Conservation (phyloP, 2,329 filamentous ascomycete genomes). For the Ophiostoma australiae region DNA sequence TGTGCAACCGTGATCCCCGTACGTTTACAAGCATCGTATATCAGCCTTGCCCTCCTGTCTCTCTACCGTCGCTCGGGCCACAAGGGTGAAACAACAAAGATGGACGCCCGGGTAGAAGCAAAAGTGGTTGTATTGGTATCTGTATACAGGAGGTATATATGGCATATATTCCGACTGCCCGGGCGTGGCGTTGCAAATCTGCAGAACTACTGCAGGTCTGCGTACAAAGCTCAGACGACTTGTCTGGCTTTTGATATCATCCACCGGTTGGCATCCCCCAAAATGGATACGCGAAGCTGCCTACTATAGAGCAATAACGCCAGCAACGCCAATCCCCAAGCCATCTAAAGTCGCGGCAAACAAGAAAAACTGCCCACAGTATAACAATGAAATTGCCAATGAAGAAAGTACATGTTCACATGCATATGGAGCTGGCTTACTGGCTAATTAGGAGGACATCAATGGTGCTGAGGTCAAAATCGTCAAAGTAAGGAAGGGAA, state of each 20-base stretch:
- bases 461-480: constrained; percentile 95
- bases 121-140: constrained; percentile 32
- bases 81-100: constrained; percentile 5
- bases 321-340: not conserved
- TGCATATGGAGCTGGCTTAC: constrained; percentile 58
- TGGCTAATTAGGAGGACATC: constrained; percentile 97
- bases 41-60: not conserved
- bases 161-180: not conserved
- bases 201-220: constrained; percentile 6
- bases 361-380: not conserved
- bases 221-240: not conserved
- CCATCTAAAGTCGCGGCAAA: not conserved
- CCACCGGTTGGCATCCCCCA: not conserved
- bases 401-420: not conserved
- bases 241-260: not conserved
- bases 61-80: not conserved
- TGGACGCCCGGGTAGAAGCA: constrained; percentile 10
- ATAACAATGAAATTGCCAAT: not conserved
- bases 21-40: not conserved
- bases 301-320: not conserved
- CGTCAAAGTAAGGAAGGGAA: constrained; percentile 93
- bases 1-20: not conserved
- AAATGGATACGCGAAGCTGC: not conserved
- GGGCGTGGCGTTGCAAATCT: not conserved
- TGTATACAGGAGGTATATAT: constrained; percentile 22